Conservation (phyloP, 2,329 filamentous ascomycete genomes). For the Exophiala phaeomuriformis region DNA sequence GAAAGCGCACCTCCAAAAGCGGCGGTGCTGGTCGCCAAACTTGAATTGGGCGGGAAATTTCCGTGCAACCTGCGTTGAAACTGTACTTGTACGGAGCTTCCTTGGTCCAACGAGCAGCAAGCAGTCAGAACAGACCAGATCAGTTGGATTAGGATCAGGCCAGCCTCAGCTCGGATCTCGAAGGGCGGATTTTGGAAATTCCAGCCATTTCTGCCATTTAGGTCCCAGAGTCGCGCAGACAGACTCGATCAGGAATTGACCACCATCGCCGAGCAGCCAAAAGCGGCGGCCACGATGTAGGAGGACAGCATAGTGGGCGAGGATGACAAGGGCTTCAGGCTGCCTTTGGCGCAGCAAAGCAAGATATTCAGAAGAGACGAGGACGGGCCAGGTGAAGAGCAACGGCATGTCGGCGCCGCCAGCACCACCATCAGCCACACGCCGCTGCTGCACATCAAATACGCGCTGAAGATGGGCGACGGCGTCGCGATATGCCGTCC, state of each 20-base stretch:
- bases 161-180: not conserved
- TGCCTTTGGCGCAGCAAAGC: slow-evolving; percentile 33
- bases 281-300: slow-evolving; percentile 20
- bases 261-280: slow-evolving; percentile 21
- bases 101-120: no score
- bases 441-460: slow-evolving; percentile 6
- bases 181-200: slow-evolving; percentile 2
- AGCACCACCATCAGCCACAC: no score
- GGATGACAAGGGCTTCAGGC: slow-evolving; percentile 31
- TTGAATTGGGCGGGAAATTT: no score
- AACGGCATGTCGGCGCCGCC: not conserved
- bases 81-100: no score
- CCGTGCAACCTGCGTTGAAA: no score
- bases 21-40: no score
- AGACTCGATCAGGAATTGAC: slow-evolving; percentile 26
- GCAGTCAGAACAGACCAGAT: no score
- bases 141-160: no score
- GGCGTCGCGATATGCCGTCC: slow-evolving; percentile 12
- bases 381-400: slow-evolving; percentile 33
- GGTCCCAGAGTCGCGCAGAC: slow-evolving; percentile 6
- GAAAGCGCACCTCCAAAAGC: no score
- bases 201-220: slow-evolving; percentile 10
- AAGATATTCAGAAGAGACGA: slow-evolving; percentile 30
- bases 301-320: slow-evolving; percentile 28
- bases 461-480: slow-evolving; percentile 14